A percentile compares a stretch with the other conserved stretches of the same genome.
Conservation (phyloP, 2,329 filamentous ascomycete species). For the Fusarium virguliforme region DNA sequence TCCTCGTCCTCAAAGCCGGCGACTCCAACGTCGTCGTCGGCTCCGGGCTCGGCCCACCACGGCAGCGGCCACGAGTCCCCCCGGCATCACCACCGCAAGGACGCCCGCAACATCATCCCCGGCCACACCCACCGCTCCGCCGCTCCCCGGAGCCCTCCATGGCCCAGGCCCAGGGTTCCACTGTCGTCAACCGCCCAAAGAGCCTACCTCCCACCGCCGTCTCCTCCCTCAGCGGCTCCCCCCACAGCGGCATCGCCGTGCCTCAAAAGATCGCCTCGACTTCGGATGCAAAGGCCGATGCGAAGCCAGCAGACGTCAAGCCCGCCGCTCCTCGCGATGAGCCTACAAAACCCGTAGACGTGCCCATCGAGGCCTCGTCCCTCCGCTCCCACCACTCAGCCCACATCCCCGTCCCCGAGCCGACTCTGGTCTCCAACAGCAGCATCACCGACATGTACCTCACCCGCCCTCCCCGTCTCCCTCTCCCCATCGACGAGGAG, state of each 20-base stretch:
- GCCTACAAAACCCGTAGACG: slow-evolving; percentile 72
- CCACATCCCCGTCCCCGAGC: slow-evolving; percentile 55
- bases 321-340: slow-evolving; percentile 50
- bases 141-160: slow-evolving; percentile 75
- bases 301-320: slow-evolving; percentile 45
- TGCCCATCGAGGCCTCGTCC: slow-evolving; percentile 64
- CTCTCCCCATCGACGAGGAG: slow-evolving; percentile 94
- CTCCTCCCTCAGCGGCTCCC: slow-evolving; percentile 66
- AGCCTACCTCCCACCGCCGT: slow-evolving; percentile 66
- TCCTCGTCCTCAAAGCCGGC: slow-evolving; percentile 58
- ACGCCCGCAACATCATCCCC: slow-evolving; percentile 67
- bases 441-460: slow-evolving; percentile 77
- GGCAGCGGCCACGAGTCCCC: slow-evolving; percentile 49
- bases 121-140: slow-evolving; percentile 71
- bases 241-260: slow-evolving; percentile 58
- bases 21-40: slow-evolving; percentile 53
- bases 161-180: slow-evolving; percentile 73
- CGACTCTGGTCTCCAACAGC: slow-evolving; percentile 66
- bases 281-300: slow-evolving; percentile 34
- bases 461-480: slow-evolving; percentile 86
- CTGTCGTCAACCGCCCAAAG: slow-evolving; percentile 64
- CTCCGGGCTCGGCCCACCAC: slow-evolving; percentile 44
- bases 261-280: slow-evolving; percentile 48
- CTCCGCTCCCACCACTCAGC: slow-evolving; percentile 58
- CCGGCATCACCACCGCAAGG: slow-evolving; percentile 56